Evolutionary conservation across 2,329 filamentous ascomycete species (phyloP), one percentile per base, ranked within the genome.

Genomic region (Sporothrix euskadiensis): DNA sequence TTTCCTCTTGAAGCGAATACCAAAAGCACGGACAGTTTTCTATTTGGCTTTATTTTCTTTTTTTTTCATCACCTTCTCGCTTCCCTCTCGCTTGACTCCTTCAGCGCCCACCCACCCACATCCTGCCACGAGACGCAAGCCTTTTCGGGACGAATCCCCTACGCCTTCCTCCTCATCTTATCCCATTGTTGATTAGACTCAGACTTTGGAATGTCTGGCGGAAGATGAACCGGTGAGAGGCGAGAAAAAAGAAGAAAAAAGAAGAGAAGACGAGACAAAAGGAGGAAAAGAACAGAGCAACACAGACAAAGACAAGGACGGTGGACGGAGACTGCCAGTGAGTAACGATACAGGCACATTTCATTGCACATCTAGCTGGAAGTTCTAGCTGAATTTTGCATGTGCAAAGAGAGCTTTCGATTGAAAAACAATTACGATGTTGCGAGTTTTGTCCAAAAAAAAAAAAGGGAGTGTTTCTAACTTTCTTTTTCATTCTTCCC

Each of bases 31-130:
- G 52, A 56, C 52, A 47, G n/a, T 49, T 3, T 47, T 19, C 44
- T 52, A 19, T 52, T 71, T 59, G 7, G 19, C 16, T 59, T 70
- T 56, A 39, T 35, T 59, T 70, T 70, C 7, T 35, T 47, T 30
- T 30, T 47, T 30, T 41, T 14, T 19, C 14, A n/a, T 5, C n/a
- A 19, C 19, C 22, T 14, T 32, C 19, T 47, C 30, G n/a, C 52
- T 44, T 26, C 12, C 4, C 30, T 14, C 8, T 32, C 41, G n/a
- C 47, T n/a, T 19, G 32, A 39, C 19, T 57, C 22, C 35, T n/a
- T 35, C 6, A 3, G 16, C 52, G 9, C 68, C 41, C 49, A 44
- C 49, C 39, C 52, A 30, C 9, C 49, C 35, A 2, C 66, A 44
- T 39, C 35, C 35, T 57, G 9, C 59, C 59, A 63, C 59, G 59